These are phyloP conservation scores for Lenwebbia sp. DNA, from an alignment of 345 rosid genomes.

Conservation along the genomic window DNA sequence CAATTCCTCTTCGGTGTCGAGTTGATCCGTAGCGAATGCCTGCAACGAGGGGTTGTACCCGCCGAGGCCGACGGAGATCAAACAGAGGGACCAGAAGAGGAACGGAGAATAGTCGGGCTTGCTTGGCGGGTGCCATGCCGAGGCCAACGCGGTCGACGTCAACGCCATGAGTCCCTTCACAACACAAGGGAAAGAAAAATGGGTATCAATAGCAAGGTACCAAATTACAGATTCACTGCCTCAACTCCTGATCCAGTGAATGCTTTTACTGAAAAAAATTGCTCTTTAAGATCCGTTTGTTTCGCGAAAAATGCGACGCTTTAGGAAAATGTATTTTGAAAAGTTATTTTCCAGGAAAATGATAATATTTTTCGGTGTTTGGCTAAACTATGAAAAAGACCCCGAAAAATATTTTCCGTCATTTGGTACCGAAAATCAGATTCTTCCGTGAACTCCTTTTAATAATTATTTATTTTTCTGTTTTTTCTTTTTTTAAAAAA, in stretches of 20 bases:
- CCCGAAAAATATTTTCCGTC: no score
- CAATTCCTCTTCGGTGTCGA: constrained; percentile 32
- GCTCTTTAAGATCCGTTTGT: no score
- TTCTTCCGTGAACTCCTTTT: no score
- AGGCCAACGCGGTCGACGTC: constrained; percentile 62
- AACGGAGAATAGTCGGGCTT: constrained; percentile 29
- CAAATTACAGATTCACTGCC: neutral
- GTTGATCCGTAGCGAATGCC: constrained; percentile 91
- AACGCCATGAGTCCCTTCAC: constrained; percentile 74
- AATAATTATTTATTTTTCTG: no score
- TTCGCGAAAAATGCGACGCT: no score
- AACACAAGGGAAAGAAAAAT: neutral
- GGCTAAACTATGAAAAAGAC: no score
- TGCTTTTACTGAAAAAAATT: neutral
- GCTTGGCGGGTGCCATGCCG: constrained; percentile 31
- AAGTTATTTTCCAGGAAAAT: no score
- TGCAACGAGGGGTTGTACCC: constrained; percentile 85
- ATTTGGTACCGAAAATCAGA: no score
- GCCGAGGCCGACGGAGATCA: constrained; percentile 77
- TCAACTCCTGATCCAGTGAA: neutral
- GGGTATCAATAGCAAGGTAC: neutral
- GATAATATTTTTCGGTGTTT: no score
- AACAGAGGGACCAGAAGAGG: constrained; percentile 62
- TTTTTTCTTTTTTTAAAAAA: no score
- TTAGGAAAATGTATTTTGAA: no score